Base-by-base conservation (phyloP, 2,329 filamentous ascomycete genomes). In the Trichoderma sp. region DNA sequence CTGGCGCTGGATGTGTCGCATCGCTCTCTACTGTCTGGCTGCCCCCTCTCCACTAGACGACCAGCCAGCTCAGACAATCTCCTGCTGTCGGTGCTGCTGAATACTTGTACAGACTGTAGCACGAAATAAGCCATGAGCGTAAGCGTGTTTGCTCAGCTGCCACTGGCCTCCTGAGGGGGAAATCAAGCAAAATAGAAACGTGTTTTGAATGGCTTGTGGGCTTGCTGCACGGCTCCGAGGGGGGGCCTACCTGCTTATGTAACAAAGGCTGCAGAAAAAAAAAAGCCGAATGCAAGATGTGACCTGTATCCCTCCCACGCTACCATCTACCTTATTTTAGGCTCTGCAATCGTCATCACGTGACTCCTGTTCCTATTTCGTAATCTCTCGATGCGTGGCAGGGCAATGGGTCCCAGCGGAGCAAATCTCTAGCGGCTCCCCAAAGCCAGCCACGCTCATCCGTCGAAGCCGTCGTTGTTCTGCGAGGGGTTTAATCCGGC, bases 251-350 rank as follows among this genome's bases (percentile, higher is more conserved):
- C 10, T 52, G 68, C 49, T 70, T 70, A 70, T 61, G 63, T 70
- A 67, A 70, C 35, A 29, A 70, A 47, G 63, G 63, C n/a, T 67
- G 57, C 55, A 47, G 49, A 57, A 67, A 66, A 67, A n/a, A 65
- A 64, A 67, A 57, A 66, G 63, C 63, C 68, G 68, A 70, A 70
- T 68, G 68, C 63, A 68, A 70, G 63, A 68, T 70, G 53, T 61
- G 68, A 61, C 43, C 33, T 59, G 53, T 66, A 66, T 58, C 63
- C 47, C 61, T 65, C 35, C 24, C 52, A 55, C 52, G 53, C 62
- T 24, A 65, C 53, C 49, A 49, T 53, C 37, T 60, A 62, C 59
- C 66, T 62, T 57, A 55, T 14, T 53, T 37, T 59, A 58, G 68
- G 63, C 68, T 49, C 52, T 68, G 68, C 29, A 33, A 16, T 24